Conservation (phyloP, 2,329 filamentous ascomycete species). For the Curvularia spicifera region DNA sequence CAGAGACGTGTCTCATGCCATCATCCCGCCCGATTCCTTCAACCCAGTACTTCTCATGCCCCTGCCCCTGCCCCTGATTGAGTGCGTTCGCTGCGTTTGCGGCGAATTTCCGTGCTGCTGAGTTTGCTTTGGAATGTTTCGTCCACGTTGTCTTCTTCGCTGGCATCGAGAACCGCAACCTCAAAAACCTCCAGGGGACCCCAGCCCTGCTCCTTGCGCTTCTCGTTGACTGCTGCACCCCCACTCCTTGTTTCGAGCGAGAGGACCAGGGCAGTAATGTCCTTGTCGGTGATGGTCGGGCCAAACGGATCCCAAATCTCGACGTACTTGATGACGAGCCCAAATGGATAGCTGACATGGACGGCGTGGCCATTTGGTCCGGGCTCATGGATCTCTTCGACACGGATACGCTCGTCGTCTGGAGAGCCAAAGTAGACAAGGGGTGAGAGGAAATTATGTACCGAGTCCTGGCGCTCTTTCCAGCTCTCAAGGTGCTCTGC, state of each 20-base stretch:
- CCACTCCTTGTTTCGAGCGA: constrained; percentile 87
- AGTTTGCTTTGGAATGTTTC: constrained; percentile 81
- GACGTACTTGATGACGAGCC: constrained; percentile 76
- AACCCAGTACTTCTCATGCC: constrained; percentile 8
- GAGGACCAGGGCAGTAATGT: constrained; percentile 80
- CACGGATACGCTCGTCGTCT: constrained; percentile 51
- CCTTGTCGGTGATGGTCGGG: constrained; percentile 82
- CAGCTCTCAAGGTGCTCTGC: constrained; percentile 81
- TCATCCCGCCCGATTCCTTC: constrained; percentile 1
- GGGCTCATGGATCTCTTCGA: constrained; percentile 55
- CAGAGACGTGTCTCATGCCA: constrained; percentile 13
- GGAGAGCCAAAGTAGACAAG: constrained; percentile 65
- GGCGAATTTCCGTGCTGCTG: constrained; percentile 84
- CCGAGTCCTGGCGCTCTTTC: constrained; percentile 72
- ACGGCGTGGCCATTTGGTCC: constrained; percentile 61
- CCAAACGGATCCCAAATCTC: constrained; percentile 88
- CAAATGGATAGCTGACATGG: constrained; percentile 64
- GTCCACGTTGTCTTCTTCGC: constrained; percentile 57
- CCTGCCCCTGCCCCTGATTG: constrained; percentile 31
- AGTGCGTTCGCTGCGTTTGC: constrained; percentile 45
- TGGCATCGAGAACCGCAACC: constrained; percentile 82
- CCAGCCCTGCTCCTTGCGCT: constrained; percentile 78
- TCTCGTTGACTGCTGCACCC: constrained; percentile 85
- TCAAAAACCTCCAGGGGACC: constrained; percentile 78
- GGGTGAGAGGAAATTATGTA: constrained; percentile 72